Base-by-base conservation (phyloP, 2,329 filamentous ascomycete species). In the Fusarium coicis region DNA sequence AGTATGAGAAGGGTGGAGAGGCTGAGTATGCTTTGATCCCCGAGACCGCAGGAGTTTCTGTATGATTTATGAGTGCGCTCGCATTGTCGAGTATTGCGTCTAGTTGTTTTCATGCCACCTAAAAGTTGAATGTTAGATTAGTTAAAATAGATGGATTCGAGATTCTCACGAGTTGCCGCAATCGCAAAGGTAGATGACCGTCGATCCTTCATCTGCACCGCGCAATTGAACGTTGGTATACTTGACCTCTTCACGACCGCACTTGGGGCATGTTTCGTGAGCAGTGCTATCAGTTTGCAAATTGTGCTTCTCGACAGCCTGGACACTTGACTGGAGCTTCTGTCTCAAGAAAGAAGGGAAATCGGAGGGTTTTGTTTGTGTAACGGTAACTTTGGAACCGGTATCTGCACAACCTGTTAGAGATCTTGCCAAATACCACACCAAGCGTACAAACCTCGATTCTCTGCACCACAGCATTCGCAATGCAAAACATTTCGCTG, bases 121-220 rank as follows among this genome's bases (percentile, higher is more conserved):
- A 76, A 63, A 74, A 70, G 52, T 54, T 28, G 42, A 69, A 49
- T 74, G 79, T 77, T 81, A 79, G 71, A 64, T 53, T 64, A 68
- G 44, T 63, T 58, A 46, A 40, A 65, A 67, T 65, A 66, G 54
- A 76, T 68, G 61, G 40, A 42, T 55, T 50, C 42, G 59, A 63
- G 44, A 46, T 70, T 54, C 77, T 73, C 89, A 95, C 92, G 93
- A 95, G 83, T 94, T 86, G 66, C 94, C 93, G 80, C 95, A 98
- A 65, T 95, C 91, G 84, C 95, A 98, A 68, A 88, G 92, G 84
- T 94, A 97, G 79, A 98, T 97, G 61, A 97, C 90, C 2, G 96
- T 98, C 74, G 92, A 94, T 69, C 96, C 96, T 89, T 98, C 96
- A 81, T 99, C 96, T 61, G 96, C 96, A 86, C 95, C 92, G 76